phyloP scores from a whole-genome alignment of 2,329 filamentous ascomycete species.

The Colletotrichum tamarilloi region DNA sequence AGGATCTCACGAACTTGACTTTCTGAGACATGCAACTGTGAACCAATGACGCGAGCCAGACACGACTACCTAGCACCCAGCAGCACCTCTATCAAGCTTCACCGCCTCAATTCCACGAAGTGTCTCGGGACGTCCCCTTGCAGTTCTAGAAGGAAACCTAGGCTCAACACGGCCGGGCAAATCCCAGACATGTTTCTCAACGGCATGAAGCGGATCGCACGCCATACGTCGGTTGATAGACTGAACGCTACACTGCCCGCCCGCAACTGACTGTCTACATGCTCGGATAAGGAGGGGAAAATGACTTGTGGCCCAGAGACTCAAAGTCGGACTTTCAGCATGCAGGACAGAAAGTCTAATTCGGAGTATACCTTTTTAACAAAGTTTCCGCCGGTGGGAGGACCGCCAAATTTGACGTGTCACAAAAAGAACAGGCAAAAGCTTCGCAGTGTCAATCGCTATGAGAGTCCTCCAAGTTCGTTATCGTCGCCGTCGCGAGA shows the following conservation, averaged over 20 bases:
- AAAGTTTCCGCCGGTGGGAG: background rate
- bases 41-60: background rate
- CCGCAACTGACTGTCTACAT: no score
- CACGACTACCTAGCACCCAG: no score
- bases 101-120: background rate
- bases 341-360: background rate
- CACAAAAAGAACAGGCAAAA: no score
- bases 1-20: constrained; percentile 6
- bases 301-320: background rate
- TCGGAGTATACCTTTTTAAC: background rate
- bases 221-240: background rate
- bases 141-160: background rate
- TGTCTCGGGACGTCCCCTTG: background rate
- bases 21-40: background rate
- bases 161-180: background rate
- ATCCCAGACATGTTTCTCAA: constrained; percentile 1
- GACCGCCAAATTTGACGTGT: no score
- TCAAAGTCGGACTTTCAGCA: background rate
- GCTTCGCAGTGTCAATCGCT: no score
- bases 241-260: no score
- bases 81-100: background rate
- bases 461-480: no score
- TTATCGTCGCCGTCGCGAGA: no score
- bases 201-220: constrained; percentile 2
- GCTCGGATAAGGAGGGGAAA: background rate